Percentiles rank a stretch among this genome's conserved stretches.
Evolutionary conservation across 805 yeast genomes (phyloP).

Genomic region (Pichia ethanolica): DNA sequence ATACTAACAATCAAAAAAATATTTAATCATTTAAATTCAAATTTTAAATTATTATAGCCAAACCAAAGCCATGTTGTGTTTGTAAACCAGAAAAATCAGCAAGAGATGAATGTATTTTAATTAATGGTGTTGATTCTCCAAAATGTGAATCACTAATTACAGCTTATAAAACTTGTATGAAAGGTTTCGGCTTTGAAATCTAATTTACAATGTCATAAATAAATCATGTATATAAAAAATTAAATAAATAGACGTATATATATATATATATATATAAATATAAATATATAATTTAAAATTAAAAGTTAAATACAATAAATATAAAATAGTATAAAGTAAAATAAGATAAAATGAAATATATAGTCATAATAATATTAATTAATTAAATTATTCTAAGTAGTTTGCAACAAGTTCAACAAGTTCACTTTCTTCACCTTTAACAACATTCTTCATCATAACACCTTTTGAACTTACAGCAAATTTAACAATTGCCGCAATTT

Average conservation of each 20-base stretch:
- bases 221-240: neutral
- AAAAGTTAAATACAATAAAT: no score
- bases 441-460: conserved; percentile 50
- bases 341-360: no score
- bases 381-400: conserved; percentile 30
- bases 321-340: no score
- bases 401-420: conserved; percentile 46
- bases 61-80: conserved; percentile 96
- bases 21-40: neutral
- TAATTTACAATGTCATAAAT: conserved; percentile 8
- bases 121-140: conserved; percentile 76
- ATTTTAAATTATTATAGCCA: conserved; percentile 20
- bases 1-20: neutral
- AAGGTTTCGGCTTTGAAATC: conserved; percentile 74
- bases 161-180: conserved; percentile 83
- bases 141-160: conserved; percentile 68
- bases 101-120: conserved; percentile 82
- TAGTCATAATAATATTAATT: neutral
- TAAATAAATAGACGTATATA: no score
- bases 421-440: conserved; percentile 46
- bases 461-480: conserved; percentile 43
- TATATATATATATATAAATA: no score
- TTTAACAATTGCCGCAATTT: conserved; percentile 43
- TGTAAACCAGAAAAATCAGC: conserved; percentile 55
- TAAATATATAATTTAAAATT: no score